Conservation (phyloP, 2,329 filamentous ascomycete species). For the Raffaelea deltoideospora region DNA sequence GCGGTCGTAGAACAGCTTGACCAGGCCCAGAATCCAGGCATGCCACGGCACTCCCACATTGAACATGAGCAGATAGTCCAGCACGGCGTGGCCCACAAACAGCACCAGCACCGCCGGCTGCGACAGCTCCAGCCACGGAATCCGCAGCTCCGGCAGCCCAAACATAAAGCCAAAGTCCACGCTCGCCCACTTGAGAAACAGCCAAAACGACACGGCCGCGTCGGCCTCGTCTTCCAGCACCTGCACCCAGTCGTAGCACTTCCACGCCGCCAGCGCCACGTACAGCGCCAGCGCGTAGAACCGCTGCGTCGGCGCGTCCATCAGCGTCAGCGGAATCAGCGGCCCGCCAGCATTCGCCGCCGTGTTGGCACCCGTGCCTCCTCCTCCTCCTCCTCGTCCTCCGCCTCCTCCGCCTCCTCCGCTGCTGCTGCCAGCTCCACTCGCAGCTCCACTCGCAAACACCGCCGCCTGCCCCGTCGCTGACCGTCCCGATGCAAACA, state of each 20-base stretch:
- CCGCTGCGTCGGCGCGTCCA: constrained; percentile 84
- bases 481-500: constrained; percentile 4
- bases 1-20: constrained; percentile 77
- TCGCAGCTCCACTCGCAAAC: too few relatives aligned
- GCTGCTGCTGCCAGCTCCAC: not conserved
- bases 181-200: constrained; percentile 86
- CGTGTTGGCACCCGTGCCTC: constrained; percentile 27
- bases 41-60: constrained; percentile 63
- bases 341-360: constrained; percentile 28
- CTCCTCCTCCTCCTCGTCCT: not conserved
- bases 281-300: constrained; percentile 79
- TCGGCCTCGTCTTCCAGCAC: constrained; percentile 69
- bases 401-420: not conserved
- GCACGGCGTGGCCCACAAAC: constrained; percentile 54
- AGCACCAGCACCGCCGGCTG: constrained; percentile 55
- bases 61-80: constrained; percentile 87
- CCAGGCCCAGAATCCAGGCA: constrained; percentile 54
- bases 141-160: constrained; percentile 69
- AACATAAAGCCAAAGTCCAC: constrained; percentile 82
- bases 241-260: constrained; percentile 71
- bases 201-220: constrained; percentile 72
- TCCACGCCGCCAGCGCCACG: constrained; percentile 60
- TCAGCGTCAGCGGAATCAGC: constrained; percentile 62
- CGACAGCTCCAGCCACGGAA: constrained; percentile 93
- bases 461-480: not conserved